A percentile compares a stretch with the other conserved stretches of the same genome.
These are phyloP conservation scores for Raddia guianensis DNA, from an alignment of 176 grass and related monocot genomes.

Conservation along the genomic window DNA sequence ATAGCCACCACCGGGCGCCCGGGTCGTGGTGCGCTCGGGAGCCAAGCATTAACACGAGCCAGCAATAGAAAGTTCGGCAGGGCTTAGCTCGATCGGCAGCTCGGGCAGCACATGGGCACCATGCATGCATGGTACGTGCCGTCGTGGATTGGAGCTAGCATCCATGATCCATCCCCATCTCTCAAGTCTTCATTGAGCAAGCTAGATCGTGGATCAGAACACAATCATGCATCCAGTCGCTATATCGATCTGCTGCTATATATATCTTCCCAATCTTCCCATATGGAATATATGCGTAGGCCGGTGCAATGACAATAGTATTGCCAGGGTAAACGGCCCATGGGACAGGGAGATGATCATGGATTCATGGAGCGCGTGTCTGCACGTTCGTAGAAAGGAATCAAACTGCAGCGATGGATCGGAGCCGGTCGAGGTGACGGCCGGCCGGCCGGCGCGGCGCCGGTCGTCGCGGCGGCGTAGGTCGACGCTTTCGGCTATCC, in stretches of 20 bases:
- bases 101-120: conserved; percentile 11
- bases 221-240: too few relatives aligned
- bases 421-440: conserved; percentile 14
- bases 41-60: conserved; percentile 16
- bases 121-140: background rate
- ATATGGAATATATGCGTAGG: too few relatives aligned
- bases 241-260: too few relatives aligned
- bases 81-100: conserved; percentile 3
- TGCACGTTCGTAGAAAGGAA: background rate
- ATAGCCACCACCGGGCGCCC: background rate
- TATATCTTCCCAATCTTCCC: too few relatives aligned
- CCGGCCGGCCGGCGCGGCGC: conserved; percentile 3
- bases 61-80: conserved; percentile 31
- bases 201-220: too few relatives aligned
- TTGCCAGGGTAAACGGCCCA: too few relatives aligned
- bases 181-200: too few relatives aligned
- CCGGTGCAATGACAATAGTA: too few relatives aligned
- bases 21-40: background rate
- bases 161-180: too few relatives aligned
- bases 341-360: too few relatives aligned
- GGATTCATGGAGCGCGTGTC: too few relatives aligned
- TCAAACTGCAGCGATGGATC: background rate
- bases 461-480: conserved; percentile 2
- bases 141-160: background rate
- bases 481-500: conserved; percentile 8